These are phyloP conservation scores for Penicillium mononematosum DNA, from an alignment of 495 filamentous ascomycete species.

Conservation along the genomic window DNA sequence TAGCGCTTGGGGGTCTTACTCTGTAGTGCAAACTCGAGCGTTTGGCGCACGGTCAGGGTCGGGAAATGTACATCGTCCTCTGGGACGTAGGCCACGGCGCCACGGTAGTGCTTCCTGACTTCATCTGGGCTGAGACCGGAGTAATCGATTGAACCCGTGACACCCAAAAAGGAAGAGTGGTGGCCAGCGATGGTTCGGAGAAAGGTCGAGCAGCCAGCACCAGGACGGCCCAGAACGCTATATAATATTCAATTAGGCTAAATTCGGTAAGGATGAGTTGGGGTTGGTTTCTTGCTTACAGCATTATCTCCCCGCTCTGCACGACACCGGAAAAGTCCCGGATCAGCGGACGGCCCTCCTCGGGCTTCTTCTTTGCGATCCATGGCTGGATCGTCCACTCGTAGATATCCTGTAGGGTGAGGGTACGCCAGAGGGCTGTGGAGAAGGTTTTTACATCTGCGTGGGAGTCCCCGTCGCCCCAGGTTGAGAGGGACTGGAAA, in stretches of 20 bases:
- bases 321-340: conserved; percentile 68
- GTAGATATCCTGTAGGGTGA: conserved; percentile 39
- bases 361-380: conserved; percentile 29
- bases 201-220: conserved; percentile 85
- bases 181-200: conserved; percentile 81
- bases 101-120: conserved; percentile 66
- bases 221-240: conserved; percentile 75
- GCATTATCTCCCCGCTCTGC: conserved; percentile 69
- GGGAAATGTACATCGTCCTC: conserved; percentile 84
- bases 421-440: conserved; percentile 37
- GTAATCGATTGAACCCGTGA: conserved; percentile 78
- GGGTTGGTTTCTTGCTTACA: conserved; percentile 37
- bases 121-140: conserved; percentile 63
- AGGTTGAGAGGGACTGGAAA: conserved; percentile 40
- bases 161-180: conserved; percentile 69
- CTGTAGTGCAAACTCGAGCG: conserved; percentile 74
- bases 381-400: conserved; percentile 42
- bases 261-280: not conserved
- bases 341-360: conserved; percentile 34
- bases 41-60: conserved; percentile 80
- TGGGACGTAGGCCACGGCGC: conserved; percentile 77
- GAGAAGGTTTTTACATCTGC: conserved; percentile 35
- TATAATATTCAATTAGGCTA: conserved; percentile 2
- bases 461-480: conserved; percentile 36
- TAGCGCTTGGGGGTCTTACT: conserved; percentile 72